Evolutionary conservation across 78 protist species (phyloP).

Genomic region (Creolimax fragrantissima): DNA sequence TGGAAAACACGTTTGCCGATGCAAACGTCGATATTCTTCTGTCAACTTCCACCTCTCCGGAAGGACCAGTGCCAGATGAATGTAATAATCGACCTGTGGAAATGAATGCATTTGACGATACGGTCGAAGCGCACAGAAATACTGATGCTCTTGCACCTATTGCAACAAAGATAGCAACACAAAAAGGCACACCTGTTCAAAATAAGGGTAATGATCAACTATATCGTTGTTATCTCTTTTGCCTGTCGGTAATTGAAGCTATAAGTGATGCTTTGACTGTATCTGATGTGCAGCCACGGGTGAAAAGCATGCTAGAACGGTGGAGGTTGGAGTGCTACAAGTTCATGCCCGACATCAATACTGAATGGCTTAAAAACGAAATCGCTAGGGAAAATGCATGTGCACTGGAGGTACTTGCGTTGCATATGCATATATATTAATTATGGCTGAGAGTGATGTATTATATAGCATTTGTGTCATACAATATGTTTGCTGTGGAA

Average conservation of each 20-base stretch:
- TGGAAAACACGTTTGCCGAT: not conserved
- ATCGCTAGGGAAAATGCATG: not conserved
- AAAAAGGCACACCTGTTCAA: not conserved
- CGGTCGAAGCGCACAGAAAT: too few relatives aligned
- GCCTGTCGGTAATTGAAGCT: not conserved
- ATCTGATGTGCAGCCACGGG: not conserved
- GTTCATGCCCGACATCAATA: not conserved
- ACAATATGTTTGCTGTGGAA: too few relatives aligned
- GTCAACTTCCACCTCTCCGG: not conserved
- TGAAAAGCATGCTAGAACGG: not conserved
- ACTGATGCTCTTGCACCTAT: not conserved
- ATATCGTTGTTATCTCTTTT: not conserved
- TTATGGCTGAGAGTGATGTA: too few relatives aligned
- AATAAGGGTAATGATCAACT: not conserved
- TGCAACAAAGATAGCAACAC: not conserved
- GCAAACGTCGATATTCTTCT: not conserved
- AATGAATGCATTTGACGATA: too few relatives aligned
- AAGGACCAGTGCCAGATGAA: too few relatives aligned
- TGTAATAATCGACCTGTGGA: too few relatives aligned
- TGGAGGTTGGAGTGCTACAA: not conserved
- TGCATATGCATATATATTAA: too few relatives aligned
- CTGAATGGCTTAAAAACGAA: not conserved
- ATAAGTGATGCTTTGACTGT: not conserved
- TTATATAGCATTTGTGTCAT: too few relatives aligned
- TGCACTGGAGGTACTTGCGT: too few relatives aligned